Evolutionary conservation across 495 filamentous ascomycete species (phyloP).

Genomic region (Lasiosphaeria ovina): DNA sequence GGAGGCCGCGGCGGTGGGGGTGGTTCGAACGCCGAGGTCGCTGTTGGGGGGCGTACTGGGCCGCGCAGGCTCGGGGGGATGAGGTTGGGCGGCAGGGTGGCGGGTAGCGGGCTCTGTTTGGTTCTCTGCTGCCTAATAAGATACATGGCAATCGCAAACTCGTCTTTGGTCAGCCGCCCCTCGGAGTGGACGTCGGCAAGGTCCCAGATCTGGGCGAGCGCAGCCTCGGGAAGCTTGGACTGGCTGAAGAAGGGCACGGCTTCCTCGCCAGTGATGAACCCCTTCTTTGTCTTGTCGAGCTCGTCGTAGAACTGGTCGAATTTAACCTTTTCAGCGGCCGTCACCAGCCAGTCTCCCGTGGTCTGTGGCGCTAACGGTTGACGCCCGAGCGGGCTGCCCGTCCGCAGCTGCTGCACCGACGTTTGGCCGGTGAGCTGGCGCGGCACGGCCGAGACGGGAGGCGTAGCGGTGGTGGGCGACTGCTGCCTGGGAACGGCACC

Average conservation of each 20-base stretch:
- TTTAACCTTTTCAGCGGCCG: conserved; percentile 73
- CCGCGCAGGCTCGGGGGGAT: conserved; percentile 87
- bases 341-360: conserved; percentile 81
- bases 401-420: conserved; percentile 44
- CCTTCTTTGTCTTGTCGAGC: conserved; percentile 73
- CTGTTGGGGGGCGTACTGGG: conserved; percentile 52
- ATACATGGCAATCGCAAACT: conserved; percentile 98
- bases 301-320: conserved; percentile 83
- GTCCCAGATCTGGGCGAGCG: conserved; percentile 95
- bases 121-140: conserved; percentile 84
- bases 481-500: conserved; percentile 30
- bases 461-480: conserved; percentile 30
- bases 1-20: conserved; percentile 49
- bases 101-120: conserved; percentile 67
- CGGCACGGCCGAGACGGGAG: conserved; percentile 36
- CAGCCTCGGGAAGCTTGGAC: conserved; percentile 84
- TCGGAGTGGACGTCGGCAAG: conserved; percentile 91
- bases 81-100: conserved; percentile 72
- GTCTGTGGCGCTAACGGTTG: conserved; percentile 57
- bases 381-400: conserved; percentile 68
- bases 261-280: conserved; percentile 86
- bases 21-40: conserved; percentile 43
- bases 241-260: conserved; percentile 94
- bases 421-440: conserved; percentile 47
- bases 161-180: conserved; percentile 78